Evolutionary conservation across 108 stramenopile genomes (phyloP), one percentile per base, ranked within the genome.

Genomic region (Chaetoceros muelleri): DNA sequence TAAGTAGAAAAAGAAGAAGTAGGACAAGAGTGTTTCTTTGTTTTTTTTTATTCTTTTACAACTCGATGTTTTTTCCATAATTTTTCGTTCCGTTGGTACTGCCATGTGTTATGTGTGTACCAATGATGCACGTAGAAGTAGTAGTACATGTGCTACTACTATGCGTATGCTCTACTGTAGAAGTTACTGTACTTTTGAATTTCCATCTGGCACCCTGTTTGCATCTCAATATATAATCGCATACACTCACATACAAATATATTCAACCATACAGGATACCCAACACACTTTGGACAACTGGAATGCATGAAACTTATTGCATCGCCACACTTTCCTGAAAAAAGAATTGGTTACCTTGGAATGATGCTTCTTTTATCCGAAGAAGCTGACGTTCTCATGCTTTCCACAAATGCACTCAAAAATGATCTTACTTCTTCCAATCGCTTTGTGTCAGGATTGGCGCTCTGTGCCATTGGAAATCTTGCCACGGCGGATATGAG

Each of bases 221-320:
- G 5, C 13, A 40, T 40, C 13, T 40, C 13, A 10, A 40, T 13
- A 60, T 44, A 7, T 50, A 21, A 28, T 29, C 1, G 24, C 18
- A 17, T 28, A n/a, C 5, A 22, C 30, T 57, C 2, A 44, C 40
- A 57, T 3, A 18, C 17, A 61, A 16, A 1, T 1, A 1, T 17
- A 57, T 24, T 7, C 27, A 55, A n/a, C n/a, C 10, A 22, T 13
- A 1, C 66, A 85, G 96, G 98, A 18, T 98, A 99, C 61, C 95
- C 97, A 40, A 97, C 94, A n/a, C 97, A 99, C 82, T 99, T 96
- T 71, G 99, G 96, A 48, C 99, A 99, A 67, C 85, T 99, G 66
- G 99, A 98, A 75, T 98, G 96, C 65, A 77, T 99, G 68, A 98
- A 97, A 72, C 80, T 99, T 21, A 96, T 95, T 34, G 96, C 99